Evolutionary conservation across 441 rosid species (phyloP), one percentile per base, ranked within the genome.

Genomic region (Croton laevigatus): DNA sequence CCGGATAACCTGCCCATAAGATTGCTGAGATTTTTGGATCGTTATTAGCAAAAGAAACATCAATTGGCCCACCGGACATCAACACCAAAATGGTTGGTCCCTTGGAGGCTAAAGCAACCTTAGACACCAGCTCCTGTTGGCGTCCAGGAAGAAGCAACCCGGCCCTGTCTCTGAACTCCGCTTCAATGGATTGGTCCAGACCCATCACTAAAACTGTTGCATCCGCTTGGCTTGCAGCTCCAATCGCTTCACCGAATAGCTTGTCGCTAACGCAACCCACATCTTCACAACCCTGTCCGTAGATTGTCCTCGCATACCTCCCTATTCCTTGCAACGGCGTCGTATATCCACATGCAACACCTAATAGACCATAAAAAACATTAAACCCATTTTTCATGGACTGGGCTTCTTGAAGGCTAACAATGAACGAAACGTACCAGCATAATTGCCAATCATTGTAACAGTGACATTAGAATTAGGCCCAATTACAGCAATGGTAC

Each of bases 1-100:
- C 98, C 0, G 96, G 97, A 69, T 94, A 94, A 16, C 98, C 98
- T 48, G 91, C 94, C 98, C 98, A 94, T 45, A 94, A 13, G 44
- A 92, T 90, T 8, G 88, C 88, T 2, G 73, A 19, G 36, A 94
- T 73, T 1, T 72, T 81, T 0, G 83, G 86, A 53, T 92, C 80
- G 4, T 83, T 81, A 74, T 84, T 71, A 0, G 93, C 91, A 2
- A 94, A 92, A 27, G 93, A 67, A 13, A 92, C 77, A 52, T 94
- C 97, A 4, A 91, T 71, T 0, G 97, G 97, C 59, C 98, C 98
- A 57, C 97, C 98, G 3, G 91, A 88, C 97, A 91, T 91, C 67
- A 91, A 72, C 42, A 91, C 96, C 68, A 90, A 61, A 9, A 83
- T 70, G 0, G 81, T 75, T 34, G 87, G 97, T 59, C 97, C 98